phyloP scores from a whole-genome alignment of 768 basidiomycete species.

The Rhodotorula kratochvilovae region DNA sequence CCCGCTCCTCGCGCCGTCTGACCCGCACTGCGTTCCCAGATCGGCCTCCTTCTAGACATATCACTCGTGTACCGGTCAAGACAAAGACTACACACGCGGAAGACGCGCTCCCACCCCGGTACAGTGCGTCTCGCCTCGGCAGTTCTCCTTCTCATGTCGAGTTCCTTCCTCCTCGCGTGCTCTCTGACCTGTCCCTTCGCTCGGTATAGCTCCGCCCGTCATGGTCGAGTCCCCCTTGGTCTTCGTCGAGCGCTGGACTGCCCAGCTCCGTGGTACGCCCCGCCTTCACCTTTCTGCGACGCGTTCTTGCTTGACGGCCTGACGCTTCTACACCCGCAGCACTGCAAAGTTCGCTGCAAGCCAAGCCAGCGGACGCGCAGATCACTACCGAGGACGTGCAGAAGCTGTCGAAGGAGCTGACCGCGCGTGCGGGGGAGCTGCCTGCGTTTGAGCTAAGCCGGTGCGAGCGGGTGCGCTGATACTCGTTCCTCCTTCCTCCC shows the following conservation, averaged over 20 bases:
- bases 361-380: too few relatives aligned
- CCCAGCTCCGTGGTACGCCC: conserved; percentile 1
- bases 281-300: rapidly evolving
- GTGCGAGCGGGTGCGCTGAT: conserved; percentile 30
- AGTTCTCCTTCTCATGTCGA: too few relatives aligned
- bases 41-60: too few relatives aligned
- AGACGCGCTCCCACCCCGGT: too few relatives aligned
- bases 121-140: too few relatives aligned
- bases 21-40: too few relatives aligned
- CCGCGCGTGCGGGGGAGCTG: conserved; percentile 7
- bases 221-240: conserved; percentile 16
- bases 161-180: not conserved
- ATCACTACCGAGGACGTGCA: not conserved
- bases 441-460: conserved; percentile 17
- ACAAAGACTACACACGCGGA: too few relatives aligned
- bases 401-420: conserved; percentile 2
- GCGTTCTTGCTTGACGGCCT: not conserved
- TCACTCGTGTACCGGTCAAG: too few relatives aligned
- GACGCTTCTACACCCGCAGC: not conserved
- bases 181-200: not conserved
- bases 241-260: conserved; percentile 26
- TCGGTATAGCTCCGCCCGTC: not conserved
- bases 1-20: too few relatives aligned
- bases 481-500: too few relatives aligned
- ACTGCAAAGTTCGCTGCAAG: not conserved